Evolutionary conservation across 225 moss, liverwort and hornwort genomes (phyloP), one percentile per base, ranked within the genome.

Genomic region (Straminergon stramineum): DNA sequence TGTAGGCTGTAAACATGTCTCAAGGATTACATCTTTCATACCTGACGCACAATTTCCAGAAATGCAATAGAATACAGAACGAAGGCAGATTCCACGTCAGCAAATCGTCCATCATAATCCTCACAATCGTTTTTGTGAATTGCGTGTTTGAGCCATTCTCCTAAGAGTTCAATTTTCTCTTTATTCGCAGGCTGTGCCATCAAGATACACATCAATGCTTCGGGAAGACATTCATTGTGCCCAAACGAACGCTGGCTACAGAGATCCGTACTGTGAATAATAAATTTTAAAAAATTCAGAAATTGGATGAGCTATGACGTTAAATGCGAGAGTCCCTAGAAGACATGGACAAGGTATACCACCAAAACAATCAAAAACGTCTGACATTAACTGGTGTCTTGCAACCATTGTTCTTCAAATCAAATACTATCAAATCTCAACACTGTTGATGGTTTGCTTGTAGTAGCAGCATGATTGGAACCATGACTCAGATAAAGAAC

Each of bases 31-130:
- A 31, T 53, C 35, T 80, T 75, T 61, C 11, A 82, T 88, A 99
- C 99, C 96, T 99, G 97, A 90, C 99, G 95, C 34, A 99, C 96
- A 90, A 97, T 85, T 93, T 99, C 99, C 91, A 99, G 74, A 89
- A 94, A 96, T 69, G 99, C 97, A 89, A 99, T 95, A 45, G 95
- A 94, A 91, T 99, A 91, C 71, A 99, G 75, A 86, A 96, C 91
- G 75, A 99, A 99, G 75, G 96, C 96, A 63, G 88, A 95, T 74
- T 92, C 96, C 19, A 95, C 95, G 81, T 96, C 90, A 91, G 91
- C 92, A 90, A 94, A 94, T 79, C 90, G 94, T 63, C 97, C 95
- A 80, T 96, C 86, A 57, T 90, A 52, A 88, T 93, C 94, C 77
- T 96, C 94, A 73, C 96, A 95, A 37, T 93, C 83, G 82, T 96